phyloP scores from a whole-genome alignment of 768 basidiomycete genomes.

The Porphyrellus cyaneotinctus region DNA sequence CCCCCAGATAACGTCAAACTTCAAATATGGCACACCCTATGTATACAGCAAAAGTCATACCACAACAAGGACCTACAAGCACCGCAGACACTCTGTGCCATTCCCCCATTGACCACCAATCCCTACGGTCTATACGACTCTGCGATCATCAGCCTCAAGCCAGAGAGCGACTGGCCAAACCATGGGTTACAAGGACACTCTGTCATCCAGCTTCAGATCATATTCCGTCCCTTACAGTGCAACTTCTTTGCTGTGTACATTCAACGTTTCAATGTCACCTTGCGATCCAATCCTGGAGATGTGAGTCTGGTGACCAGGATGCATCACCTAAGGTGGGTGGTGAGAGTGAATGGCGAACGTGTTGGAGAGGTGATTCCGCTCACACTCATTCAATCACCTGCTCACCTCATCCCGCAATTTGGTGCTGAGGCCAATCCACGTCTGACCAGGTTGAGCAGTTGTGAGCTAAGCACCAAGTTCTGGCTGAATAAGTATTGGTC shows the following conservation, averaged over 20 bases:
- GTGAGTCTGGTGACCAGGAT: background rate
- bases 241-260: background rate
- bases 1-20: no score
- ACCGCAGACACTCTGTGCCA: background rate
- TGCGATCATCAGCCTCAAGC: background rate
- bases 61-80: background rate
- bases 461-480: background rate
- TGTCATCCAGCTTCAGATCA: background rate
- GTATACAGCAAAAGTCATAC: background rate
- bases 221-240: background rate
- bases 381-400: background rate
- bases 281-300: no score
- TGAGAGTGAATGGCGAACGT: background rate
- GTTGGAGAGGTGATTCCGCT: background rate
- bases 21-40: background rate
- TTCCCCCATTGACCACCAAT: background rate
- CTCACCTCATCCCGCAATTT: background rate
- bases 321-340: background rate
- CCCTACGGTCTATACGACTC: background rate
- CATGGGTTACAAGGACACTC: background rate
- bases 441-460: background rate
- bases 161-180: background rate
- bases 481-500: slow-evolving; percentile 3
- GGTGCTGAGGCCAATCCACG: background rate
- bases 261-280: background rate